Conservation (phyloP, 805 yeast genomes). For the Candida adriatica region DNA sequence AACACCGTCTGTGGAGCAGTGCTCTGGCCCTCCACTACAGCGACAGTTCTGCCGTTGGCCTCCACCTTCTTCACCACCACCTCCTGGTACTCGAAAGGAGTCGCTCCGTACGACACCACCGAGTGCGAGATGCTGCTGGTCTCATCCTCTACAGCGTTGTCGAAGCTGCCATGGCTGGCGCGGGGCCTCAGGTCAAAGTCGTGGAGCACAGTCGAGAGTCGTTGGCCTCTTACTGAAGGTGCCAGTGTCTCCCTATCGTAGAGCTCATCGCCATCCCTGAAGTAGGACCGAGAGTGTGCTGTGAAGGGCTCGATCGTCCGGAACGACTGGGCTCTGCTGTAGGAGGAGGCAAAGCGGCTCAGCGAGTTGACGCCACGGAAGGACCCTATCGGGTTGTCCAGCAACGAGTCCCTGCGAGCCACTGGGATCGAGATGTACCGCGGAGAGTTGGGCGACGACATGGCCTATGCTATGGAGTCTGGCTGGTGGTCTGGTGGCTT, state of each 20-base stretch:
- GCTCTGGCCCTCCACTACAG: conserved; percentile 75
- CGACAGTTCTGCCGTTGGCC: conserved; percentile 64
- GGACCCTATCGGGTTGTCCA: conserved; percentile 47
- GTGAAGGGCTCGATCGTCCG: conserved; percentile 42
- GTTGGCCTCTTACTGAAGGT: conserved; percentile 57
- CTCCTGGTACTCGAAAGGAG: conserved; percentile 33
- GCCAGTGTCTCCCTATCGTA: conserved; percentile 64
- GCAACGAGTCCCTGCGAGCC: conserved; percentile 30
- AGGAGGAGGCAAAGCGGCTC: conserved; percentile 74
- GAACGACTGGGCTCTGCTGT: conserved; percentile 71
- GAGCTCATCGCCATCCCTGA: conserved; percentile 54
- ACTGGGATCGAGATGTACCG: conserved; percentile 11
- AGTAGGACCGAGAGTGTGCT: conserved; percentile 49
- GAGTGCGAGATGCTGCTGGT: conserved; percentile 28
- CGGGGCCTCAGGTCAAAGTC: conserved; percentile 27
- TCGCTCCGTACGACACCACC: conserved; percentile 27
- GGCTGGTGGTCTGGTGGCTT: too few relatives aligned
- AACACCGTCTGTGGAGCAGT: conserved; percentile 73
- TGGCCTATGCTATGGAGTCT: too few relatives aligned
- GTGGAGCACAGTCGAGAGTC: conserved; percentile 49
- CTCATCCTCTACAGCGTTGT: conserved; percentile 16
- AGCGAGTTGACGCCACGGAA: conserved; percentile 62
- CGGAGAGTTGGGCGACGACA: conserved; percentile 3
- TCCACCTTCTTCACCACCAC: conserved; percentile 57
- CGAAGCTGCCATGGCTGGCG: conserved; percentile 13